Conservation (phyloP, 2,329 filamentous ascomycete genomes). For the Alternaria conjuncta region DNA sequence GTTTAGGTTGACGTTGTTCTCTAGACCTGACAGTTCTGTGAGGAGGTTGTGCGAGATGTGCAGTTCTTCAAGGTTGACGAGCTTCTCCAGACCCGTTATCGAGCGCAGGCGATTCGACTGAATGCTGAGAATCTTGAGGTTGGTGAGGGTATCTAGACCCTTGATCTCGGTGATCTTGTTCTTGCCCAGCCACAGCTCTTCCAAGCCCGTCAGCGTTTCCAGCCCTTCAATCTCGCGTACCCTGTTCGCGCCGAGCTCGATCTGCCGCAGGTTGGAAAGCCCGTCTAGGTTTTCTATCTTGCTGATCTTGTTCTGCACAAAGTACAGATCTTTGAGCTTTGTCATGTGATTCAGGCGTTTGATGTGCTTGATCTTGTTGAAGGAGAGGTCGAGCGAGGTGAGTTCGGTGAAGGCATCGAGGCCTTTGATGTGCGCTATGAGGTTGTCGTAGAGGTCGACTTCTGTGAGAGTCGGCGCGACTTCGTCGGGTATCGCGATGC, state of each 20-base stretch:
- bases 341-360: slow-evolving; percentile 82
- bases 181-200: slow-evolving; percentile 93
- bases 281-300: slow-evolving; percentile 84
- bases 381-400: slow-evolving; percentile 85
- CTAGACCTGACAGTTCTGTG: slow-evolving; percentile 74
- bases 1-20: slow-evolving; percentile 59
- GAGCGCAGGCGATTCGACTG: slow-evolving; percentile 91
- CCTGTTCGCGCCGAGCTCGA: slow-evolving; percentile 91
- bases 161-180: slow-evolving; percentile 91
- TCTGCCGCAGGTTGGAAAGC: slow-evolving; percentile 75
- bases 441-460: slow-evolving; percentile 95
- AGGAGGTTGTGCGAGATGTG: slow-evolving; percentile 97
- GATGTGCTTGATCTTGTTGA: slow-evolving; percentile 99
- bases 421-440: slow-evolving; percentile 84
- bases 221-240: slow-evolving; percentile 89
- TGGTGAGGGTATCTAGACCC: slow-evolving; percentile 75
- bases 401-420: slow-evolving; percentile 80
- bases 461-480: slow-evolving; percentile 75
- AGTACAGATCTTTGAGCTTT: slow-evolving; percentile 82
- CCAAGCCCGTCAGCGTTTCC: slow-evolving; percentile 75
- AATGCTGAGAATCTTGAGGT: slow-evolving; percentile 87
- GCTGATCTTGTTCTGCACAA: slow-evolving; percentile 93
- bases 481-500: slow-evolving; percentile 74
- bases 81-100: slow-evolving; percentile 75
- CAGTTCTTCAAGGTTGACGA: slow-evolving; percentile 83